A percentile compares a stretch with the other conserved stretches of the same genome.
Evolutionary conservation across 2,329 filamentous ascomycete genomes (phyloP).

Genomic region (Sphaerulina vaccinii): DNA sequence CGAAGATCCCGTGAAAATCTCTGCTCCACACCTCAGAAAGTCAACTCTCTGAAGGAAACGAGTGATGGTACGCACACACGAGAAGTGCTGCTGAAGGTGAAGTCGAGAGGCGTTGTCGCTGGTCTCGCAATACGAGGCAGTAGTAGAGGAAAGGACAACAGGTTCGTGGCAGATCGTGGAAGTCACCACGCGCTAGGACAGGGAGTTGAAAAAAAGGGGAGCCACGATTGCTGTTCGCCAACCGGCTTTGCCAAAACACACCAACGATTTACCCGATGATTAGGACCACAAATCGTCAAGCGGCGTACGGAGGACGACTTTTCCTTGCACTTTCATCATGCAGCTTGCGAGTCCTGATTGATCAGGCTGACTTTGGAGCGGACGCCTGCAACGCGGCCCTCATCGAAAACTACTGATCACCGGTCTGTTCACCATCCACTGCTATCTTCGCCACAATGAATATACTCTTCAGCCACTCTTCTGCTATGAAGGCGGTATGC

Average conservation of each 20-base stretch:
- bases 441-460: no score
- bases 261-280: constrained; percentile 6
- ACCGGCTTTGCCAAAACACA: background rate
- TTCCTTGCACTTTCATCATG: background rate
- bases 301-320: background rate
- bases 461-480: background rate
- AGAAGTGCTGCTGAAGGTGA: background rate
- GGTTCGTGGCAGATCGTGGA: constrained; percentile 13
- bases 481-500: no score
- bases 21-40: background rate
- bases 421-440: no score
- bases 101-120: background rate
- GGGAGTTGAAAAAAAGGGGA: constrained; percentile 3
- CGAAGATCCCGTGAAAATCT: background rate
- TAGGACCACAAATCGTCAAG: constrained; percentile 6
- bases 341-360: constrained; percentile 7
- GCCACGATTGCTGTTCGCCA: background rate
- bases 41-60: background rate
- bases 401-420: background rate
- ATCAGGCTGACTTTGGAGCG: constrained; percentile 5
- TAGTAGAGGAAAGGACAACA: constrained; percentile 10
- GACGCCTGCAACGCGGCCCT: constrained; percentile 9
- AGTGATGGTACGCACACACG: background rate
- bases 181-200: constrained; percentile 3
- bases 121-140: constrained; percentile 17